Evolutionary conservation across 805 yeast species (phyloP).

Genomic region (Lipomyces yamanashiensis): DNA sequence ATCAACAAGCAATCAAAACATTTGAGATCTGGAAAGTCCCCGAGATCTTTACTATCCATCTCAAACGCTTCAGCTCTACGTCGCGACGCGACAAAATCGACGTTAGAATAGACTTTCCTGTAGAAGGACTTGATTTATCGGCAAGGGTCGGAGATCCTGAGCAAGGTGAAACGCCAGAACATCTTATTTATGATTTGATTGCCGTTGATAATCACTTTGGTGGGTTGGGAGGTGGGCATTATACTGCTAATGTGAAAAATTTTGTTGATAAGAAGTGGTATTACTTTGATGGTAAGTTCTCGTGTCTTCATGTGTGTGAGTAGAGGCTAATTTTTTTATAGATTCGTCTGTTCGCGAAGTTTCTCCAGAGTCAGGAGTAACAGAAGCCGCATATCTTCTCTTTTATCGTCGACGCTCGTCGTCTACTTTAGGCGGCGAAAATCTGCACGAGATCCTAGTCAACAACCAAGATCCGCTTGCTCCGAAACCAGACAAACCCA

Average conservation of each 20-base stretch:
- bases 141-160: slow-evolving; percentile 54
- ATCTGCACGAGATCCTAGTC: slow-evolving; percentile 28
- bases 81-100: slow-evolving; percentile 89
- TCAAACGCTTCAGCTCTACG: slow-evolving; percentile 74
- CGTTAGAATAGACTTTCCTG: slow-evolving; percentile 83
- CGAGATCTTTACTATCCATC: slow-evolving; percentile 84
- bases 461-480: slow-evolving; percentile 11
- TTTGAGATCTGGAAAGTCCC: slow-evolving; percentile 94
- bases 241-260: slow-evolving; percentile 86
- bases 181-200: slow-evolving; percentile 72
- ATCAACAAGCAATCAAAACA: slow-evolving; percentile 86
- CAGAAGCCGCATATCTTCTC: slow-evolving; percentile 83
- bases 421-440: slow-evolving; percentile 39
- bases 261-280: slow-evolving; percentile 81
- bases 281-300: slow-evolving; percentile 67
- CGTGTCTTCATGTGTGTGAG: too few species aligned
- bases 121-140: slow-evolving; percentile 75
- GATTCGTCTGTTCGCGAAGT: slow-evolving; percentile 69
- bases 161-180: slow-evolving; percentile 34
- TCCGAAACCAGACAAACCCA: background rate
- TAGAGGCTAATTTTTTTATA: too few species aligned
- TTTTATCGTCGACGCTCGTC: slow-evolving; percentile 67
- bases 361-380: slow-evolving; percentile 60
- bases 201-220: slow-evolving; percentile 97
- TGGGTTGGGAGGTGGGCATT: slow-evolving; percentile 97